Evolutionary conservation across 805 yeast species (phyloP).

Genomic region (Metschnikowia dekortorum): DNA sequence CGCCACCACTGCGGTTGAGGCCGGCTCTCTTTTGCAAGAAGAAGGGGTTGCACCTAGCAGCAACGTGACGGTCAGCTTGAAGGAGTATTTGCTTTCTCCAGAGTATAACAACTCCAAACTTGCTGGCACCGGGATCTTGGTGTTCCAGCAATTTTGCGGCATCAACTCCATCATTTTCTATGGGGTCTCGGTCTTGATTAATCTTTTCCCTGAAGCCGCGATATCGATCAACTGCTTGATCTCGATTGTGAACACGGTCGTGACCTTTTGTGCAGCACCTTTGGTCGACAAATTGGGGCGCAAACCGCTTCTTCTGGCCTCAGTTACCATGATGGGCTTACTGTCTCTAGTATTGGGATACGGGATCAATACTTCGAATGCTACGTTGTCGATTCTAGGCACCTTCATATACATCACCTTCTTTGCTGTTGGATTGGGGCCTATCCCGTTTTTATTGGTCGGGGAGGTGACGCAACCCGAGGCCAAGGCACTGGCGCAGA

Average conservation of each 20-base stretch:
- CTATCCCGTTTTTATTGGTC: conserved; percentile 86
- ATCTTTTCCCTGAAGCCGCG: conserved; percentile 67
- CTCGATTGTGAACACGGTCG: conserved; percentile 66
- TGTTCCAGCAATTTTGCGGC: conserved; percentile 89
- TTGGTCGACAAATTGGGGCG: conserved; percentile 76
- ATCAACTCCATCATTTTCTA: conserved; percentile 90
- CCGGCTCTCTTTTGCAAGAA: conserved; percentile 16
- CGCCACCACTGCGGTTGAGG: conserved; percentile 11
- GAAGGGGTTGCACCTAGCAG: conserved; percentile 9
- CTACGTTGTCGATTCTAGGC: conserved; percentile 53
- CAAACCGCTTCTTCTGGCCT: conserved; percentile 61
- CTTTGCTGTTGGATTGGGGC: conserved; percentile 92
- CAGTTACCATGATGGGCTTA: conserved; percentile 65
- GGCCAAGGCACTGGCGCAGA: conserved; percentile 83
- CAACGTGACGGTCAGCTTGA: conserved; percentile 20
- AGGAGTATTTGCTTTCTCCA: conserved; percentile 46
- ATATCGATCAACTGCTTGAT: conserved; percentile 70
- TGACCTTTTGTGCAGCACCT: conserved; percentile 71
- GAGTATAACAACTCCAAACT: conserved; percentile 54
- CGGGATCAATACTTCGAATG: conserved; percentile 51
- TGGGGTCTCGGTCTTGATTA: conserved; percentile 80
- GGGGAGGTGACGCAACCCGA: conserved; percentile 83
- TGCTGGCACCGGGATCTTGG: conserved; percentile 67
- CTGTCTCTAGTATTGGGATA: conserved; percentile 59
- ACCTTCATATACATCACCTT: conserved; percentile 73